Percentiles rank a stretch among this genome's conserved stretches.
Evolutionary conservation across 345 rosid genomes (phyloP).

Genomic region (Citrus maxima): DNA sequence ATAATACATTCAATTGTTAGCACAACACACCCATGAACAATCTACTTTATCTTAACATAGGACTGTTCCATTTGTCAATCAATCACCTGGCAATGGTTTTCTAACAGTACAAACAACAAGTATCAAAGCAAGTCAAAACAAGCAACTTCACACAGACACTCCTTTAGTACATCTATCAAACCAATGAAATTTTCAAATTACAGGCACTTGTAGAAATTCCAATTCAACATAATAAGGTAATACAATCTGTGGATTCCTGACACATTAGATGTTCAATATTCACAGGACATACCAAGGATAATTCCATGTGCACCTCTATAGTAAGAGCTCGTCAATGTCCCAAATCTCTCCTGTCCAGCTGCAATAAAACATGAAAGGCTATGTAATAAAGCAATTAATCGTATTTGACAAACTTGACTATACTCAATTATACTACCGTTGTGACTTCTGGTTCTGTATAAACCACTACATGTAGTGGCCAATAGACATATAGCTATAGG

Average conservation of each 20-base stretch:
- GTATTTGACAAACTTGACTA: neutral
- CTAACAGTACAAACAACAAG: neutral
- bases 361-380: slow-evolving; percentile 25
- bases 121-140: neutral
- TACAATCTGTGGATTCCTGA: neutral
- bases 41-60: neutral
- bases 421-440: neutral
- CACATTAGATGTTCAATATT: neutral
- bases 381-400: neutral
- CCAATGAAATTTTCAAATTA: neutral
- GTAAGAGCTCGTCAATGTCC: slow-evolving; percentile 77
- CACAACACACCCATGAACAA: neutral
- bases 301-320: slow-evolving; percentile 96
- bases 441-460: neutral
- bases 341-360: slow-evolving; percentile 99
- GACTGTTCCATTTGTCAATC: neutral
- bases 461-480: neutral
- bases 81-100: neutral
- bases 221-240: neutral
- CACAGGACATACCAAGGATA: slow-evolving; percentile 67
- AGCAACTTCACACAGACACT: neutral
- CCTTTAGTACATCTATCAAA: neutral
- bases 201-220: neutral
- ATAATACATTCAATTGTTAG: neutral
- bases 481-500: neutral